Conservation (phyloP, 2,329 filamentous ascomycete genomes). For the Alternaria gansuensis region DNA sequence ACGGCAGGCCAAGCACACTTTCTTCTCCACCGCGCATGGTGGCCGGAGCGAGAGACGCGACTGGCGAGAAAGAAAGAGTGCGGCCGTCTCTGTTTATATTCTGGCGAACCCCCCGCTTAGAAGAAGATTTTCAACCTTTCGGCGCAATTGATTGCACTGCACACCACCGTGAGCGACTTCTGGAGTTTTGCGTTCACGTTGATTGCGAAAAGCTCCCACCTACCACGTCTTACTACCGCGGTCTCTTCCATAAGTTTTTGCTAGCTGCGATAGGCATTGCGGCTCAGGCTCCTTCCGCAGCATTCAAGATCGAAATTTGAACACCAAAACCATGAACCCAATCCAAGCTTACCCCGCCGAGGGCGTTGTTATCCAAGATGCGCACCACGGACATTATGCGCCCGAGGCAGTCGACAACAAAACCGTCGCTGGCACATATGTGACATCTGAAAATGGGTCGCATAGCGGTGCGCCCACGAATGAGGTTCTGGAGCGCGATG, state of each 20-base stretch:
- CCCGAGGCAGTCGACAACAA: slow-evolving; percentile 27
- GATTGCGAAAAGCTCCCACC: slow-evolving; percentile 49
- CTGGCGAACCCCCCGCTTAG: slow-evolving; percentile 31
- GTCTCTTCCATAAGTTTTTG: background rate
- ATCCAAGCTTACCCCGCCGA: slow-evolving; percentile 23
- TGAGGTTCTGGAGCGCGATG: slow-evolving; percentile 44
- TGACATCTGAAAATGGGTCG: slow-evolving; percentile 45
- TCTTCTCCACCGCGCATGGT: slow-evolving; percentile 28
- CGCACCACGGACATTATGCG: slow-evolving; percentile 31
- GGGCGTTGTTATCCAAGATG: slow-evolving; percentile 28
- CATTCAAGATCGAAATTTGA: background rate
- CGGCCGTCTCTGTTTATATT: slow-evolving; percentile 29
- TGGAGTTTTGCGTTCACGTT: slow-evolving; percentile 55
- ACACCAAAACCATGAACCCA: slow-evolving; percentile 20
- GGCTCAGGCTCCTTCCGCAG: background rate
- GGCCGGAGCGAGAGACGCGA: slow-evolving; percentile 14
- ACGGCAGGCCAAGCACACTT: slow-evolving; percentile 32
- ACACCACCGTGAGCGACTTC: slow-evolving; percentile 51
- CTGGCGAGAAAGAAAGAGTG: slow-evolving; percentile 5
- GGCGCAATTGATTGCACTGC: slow-evolving; percentile 15
- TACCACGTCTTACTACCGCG: background rate
- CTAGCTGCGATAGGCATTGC: background rate
- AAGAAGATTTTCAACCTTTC: slow-evolving; percentile 9
- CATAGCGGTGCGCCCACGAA: slow-evolving; percentile 26
- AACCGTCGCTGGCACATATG: slow-evolving; percentile 28